These are phyloP conservation scores for Phytophthora idaei DNA, from an alignment of 352 stramenopile species.

Conservation along the genomic window DNA sequence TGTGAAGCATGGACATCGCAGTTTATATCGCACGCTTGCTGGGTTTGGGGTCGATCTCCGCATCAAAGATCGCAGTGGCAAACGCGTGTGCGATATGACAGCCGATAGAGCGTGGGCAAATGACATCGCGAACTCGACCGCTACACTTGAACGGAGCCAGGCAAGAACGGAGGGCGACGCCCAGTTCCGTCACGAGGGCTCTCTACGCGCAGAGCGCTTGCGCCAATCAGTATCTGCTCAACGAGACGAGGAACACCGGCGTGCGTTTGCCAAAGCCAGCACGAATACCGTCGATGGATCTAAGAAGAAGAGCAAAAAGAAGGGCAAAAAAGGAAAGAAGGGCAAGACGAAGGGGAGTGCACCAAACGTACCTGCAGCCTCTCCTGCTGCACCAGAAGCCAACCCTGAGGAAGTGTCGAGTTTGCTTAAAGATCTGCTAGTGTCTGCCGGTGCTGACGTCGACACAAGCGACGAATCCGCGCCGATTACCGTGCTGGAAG, in stretches of 20 bases:
- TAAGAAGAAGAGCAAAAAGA: slow-evolving; percentile 21
- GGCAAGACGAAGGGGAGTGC: slow-evolving; percentile 5
- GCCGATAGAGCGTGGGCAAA: slow-evolving; percentile 9
- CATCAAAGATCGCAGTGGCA: slow-evolving; percentile 24
- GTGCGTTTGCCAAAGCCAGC: background rate
- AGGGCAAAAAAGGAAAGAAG: slow-evolving; percentile 28
- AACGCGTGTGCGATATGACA: slow-evolving; percentile 27
- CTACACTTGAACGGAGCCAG: slow-evolving; percentile 18
- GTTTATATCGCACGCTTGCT: slow-evolving; percentile 22
- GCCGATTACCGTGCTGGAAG: background rate
- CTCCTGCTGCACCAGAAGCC: background rate
- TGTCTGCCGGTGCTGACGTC: background rate
- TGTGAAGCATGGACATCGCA: slow-evolving; percentile 27
- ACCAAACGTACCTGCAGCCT: background rate
- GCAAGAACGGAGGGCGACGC: slow-evolving; percentile 1
- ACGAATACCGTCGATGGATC: background rate
- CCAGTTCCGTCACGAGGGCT: slow-evolving; percentile 5
- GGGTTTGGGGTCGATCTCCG: slow-evolving; percentile 24
- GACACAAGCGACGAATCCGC: background rate
- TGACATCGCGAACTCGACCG: slow-evolving; percentile 15
- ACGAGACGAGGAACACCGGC: slow-evolving; percentile 9
- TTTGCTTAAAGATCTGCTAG: slow-evolving; percentile 16
- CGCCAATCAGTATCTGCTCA: slow-evolving; percentile 7
- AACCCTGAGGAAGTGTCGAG: slow-evolving; percentile 2
- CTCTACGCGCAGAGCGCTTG: slow-evolving; percentile 8